Evolutionary conservation across 345 rosid genomes (phyloP).

Genomic region (Hevea brasiliensis): DNA sequence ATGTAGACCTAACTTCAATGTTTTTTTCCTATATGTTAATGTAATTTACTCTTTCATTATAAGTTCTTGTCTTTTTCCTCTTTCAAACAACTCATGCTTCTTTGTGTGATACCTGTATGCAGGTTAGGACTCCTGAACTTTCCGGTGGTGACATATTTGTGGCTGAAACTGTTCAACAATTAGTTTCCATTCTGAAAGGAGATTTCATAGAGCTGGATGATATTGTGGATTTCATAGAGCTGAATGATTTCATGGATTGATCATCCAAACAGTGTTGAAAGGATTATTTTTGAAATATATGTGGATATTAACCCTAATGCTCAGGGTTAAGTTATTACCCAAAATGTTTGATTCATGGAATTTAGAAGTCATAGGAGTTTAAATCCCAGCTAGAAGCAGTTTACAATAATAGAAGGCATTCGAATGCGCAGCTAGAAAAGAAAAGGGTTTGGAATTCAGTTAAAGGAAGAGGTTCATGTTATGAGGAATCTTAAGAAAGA

Average conservation of each 20-base stretch:
- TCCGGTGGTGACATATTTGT: slow-evolving; percentile 7
- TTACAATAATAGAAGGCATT: too few relatives aligned
- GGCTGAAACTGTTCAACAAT: slow-evolving; percentile 8
- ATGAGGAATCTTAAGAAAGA: too few relatives aligned
- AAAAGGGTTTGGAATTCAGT: too few relatives aligned
- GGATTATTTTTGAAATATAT: slow-evolving; percentile 8
- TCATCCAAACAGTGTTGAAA: slow-evolving; percentile 8
- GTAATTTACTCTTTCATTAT: neutral
- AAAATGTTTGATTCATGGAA: neutral
- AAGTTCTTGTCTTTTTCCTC: neutral
- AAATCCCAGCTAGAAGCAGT: too few relatives aligned
- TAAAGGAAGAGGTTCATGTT: too few relatives aligned
- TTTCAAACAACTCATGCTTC: neutral
- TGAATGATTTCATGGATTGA: slow-evolving; percentile 43
- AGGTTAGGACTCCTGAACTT: slow-evolving; percentile 36
- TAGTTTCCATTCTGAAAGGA: slow-evolving; percentile 32
- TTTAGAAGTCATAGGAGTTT: neutral
- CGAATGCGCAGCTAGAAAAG: too few relatives aligned
- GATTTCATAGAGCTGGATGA: slow-evolving; percentile 52
- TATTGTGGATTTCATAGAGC: slow-evolving; percentile 46
- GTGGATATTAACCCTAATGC: slow-evolving; percentile 9
- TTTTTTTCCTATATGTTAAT: neutral
- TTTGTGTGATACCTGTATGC: slow-evolving; percentile 12
- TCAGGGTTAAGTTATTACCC: slow-evolving; percentile 3
- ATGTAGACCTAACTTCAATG: neutral